These are phyloP conservation scores for Lodderomyces metapsilosis DNA, from an alignment of 1,139 yeast genomes.

Conservation along the genomic window DNA sequence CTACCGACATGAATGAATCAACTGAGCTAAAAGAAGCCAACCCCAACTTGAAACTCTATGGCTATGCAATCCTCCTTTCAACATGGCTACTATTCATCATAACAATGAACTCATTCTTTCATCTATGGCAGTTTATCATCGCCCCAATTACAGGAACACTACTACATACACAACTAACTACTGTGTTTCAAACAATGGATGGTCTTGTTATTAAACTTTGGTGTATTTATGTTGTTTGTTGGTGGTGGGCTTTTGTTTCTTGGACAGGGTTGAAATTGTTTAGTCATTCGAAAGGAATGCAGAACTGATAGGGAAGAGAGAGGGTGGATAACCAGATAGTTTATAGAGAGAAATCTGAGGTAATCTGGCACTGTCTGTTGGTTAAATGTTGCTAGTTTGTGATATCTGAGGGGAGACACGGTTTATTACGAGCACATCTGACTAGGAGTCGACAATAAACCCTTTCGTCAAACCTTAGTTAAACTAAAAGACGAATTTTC, in stretches of 20 bases:
- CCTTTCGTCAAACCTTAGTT: too few species aligned
- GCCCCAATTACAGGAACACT: constrained; percentile 22
- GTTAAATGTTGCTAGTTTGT: too few species aligned
- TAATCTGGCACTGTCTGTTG: too few species aligned
- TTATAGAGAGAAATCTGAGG: too few species aligned
- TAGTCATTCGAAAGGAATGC: constrained; percentile 67
- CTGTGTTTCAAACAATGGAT: constrained; percentile 27
- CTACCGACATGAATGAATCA: background rate
- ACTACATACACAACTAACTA: constrained; percentile 16
- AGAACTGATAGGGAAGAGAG: constrained; percentile 4
- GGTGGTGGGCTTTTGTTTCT: constrained; percentile 77
- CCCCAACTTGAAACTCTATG: constrained; percentile 24
- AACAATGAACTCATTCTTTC: constrained; percentile 43
- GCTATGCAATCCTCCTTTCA: constrained; percentile 33
- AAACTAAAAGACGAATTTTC: too few species aligned
- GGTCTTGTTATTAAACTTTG: constrained; percentile 52
- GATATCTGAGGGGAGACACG: too few species aligned
- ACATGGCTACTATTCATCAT: constrained; percentile 44
- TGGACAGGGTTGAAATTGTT: constrained; percentile 80
- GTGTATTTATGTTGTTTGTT: constrained; percentile 56
- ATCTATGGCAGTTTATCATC: constrained; percentile 45
- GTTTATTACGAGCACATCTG: too few species aligned
- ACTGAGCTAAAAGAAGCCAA: background rate
- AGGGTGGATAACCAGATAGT: too few species aligned
- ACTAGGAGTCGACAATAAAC: too few species aligned